Evolutionary conservation across 805 yeast genomes (phyloP).

Genomic region (Starmera caribaea): DNA sequence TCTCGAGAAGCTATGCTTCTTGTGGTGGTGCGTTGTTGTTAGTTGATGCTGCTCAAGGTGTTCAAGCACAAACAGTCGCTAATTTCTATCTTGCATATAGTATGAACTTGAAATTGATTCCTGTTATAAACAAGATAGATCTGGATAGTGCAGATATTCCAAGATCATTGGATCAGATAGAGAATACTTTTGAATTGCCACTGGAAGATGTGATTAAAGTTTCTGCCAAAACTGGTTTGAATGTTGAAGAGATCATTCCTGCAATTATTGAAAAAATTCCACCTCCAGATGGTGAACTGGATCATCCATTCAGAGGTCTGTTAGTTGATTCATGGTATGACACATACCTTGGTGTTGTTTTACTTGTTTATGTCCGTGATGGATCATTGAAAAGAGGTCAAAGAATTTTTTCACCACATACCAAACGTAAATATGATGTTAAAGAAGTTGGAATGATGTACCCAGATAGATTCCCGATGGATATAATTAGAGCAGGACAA

Average conservation of each 20-base stretch:
- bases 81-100: conserved; percentile 87
- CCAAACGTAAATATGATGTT: conserved; percentile 69
- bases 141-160: conserved; percentile 80
- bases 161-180: conserved; percentile 76
- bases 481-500: conserved; percentile 72
- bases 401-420: conserved; percentile 68
- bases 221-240: conserved; percentile 85
- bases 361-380: conserved; percentile 77
- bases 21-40: conserved; percentile 89
- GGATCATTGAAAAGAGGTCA: conserved; percentile 70
- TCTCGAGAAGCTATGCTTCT: conserved; percentile 87
- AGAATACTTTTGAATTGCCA: conserved; percentile 70
- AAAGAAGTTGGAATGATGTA: conserved; percentile 94
- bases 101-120: conserved; percentile 70
- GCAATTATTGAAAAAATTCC: conserved; percentile 76
- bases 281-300: conserved; percentile 50
- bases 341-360: conserved; percentile 81
- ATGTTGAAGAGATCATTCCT: conserved; percentile 74
- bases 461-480: conserved; percentile 71
- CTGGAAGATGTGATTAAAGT: conserved; percentile 69
- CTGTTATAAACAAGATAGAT: conserved; percentile 89
- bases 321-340: conserved; percentile 98
- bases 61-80: conserved; percentile 98
- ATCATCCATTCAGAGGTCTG: conserved; percentile 56
- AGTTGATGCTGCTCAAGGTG: conserved; percentile 94